phyloP scores from a whole-genome alignment of 352 stramenopile species.

The Globisporangium uncinulatum region DNA sequence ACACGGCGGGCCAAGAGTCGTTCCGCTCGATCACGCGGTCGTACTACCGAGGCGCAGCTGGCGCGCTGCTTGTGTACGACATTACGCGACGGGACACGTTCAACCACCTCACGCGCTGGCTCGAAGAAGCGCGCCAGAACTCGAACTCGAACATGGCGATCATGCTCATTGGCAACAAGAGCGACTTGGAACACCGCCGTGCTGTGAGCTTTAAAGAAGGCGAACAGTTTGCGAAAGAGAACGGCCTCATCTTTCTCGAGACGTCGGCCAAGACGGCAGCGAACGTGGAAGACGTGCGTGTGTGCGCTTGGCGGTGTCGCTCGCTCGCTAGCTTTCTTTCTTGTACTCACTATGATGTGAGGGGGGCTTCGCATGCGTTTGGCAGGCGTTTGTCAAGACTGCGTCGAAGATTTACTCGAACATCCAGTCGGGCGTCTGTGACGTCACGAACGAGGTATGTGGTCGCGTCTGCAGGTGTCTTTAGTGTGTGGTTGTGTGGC shows the following conservation, averaged over 20 bases:
- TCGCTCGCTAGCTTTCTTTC: not conserved
- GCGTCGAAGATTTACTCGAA: constrained; percentile 96
- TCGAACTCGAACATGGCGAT: constrained; percentile 81
- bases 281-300: constrained; percentile 72
- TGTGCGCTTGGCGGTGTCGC: not conserved
- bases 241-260: constrained; percentile 82
- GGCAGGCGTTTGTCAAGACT: constrained; percentile 93
- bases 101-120: constrained; percentile 64
- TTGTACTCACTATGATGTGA: not conserved
- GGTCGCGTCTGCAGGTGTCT: not conserved
- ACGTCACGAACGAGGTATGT: constrained; percentile 91
- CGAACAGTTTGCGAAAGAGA: constrained; percentile 43
- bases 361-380: not conserved
- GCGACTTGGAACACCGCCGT: constrained; percentile 46
- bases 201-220: constrained; percentile 70
- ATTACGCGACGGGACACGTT: constrained; percentile 74
- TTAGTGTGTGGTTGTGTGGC: not conserved
- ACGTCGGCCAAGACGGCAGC: constrained; percentile 73
- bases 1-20: constrained; percentile 87
- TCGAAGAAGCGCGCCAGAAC: constrained; percentile 83
- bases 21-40: constrained; percentile 87
- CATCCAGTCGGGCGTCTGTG: constrained; percentile 92
- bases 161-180: constrained; percentile 87
- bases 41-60: constrained; percentile 87
- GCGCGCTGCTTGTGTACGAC: constrained; percentile 87